These are phyloP conservation scores for Hymenoscyphus repandus DNA, from an alignment of 2,329 filamentous ascomycete genomes.

Conservation along the genomic window DNA sequence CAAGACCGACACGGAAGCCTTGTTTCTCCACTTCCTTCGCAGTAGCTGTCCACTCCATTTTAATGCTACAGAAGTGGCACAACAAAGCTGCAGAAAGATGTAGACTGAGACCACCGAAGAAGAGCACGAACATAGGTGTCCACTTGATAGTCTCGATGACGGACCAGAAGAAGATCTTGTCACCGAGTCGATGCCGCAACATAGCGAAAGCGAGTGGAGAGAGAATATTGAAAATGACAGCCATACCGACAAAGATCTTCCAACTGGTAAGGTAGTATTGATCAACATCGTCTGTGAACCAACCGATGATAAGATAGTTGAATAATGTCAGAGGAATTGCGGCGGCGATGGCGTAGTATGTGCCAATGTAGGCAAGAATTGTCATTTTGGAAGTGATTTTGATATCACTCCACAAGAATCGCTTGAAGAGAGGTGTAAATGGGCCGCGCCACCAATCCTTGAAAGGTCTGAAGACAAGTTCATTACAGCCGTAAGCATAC, in stretches of 20 bases:
- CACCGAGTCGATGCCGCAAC: conserved; percentile 20
- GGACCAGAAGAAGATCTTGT: conserved; percentile 27
- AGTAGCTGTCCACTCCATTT: conserved; percentile 50
- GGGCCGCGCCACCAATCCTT: conserved; percentile 58
- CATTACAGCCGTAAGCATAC: conserved; percentile 41
- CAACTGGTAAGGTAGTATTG: conserved; percentile 65
- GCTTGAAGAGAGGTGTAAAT: conserved; percentile 59
- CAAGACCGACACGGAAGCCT: conserved; percentile 52
- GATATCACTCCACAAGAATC: conserved; percentile 56
- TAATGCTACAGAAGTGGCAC: conserved; percentile 38
- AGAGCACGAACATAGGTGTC: conserved; percentile 37
- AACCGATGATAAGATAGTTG: conserved; percentile 71
- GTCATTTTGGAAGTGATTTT: conserved; percentile 63
- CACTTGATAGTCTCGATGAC: conserved; percentile 53
- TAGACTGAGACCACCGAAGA: conserved; percentile 39
- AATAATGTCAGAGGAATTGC: conserved; percentile 60
- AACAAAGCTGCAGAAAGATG: conserved; percentile 38
- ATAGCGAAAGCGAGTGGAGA: conserved; percentile 20
- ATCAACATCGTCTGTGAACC: conserved; percentile 62
- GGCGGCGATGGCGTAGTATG: conserved; percentile 58
- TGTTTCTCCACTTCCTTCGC: conserved; percentile 51
- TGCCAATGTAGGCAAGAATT: conserved; percentile 63
- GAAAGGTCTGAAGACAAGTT: conserved; percentile 57
- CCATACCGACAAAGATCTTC: conserved; percentile 56
- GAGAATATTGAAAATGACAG: conserved; percentile 59